phyloP scores from a whole-genome alignment of 495 filamentous ascomycete genomes.

The Xylaria flabelliformis region DNA sequence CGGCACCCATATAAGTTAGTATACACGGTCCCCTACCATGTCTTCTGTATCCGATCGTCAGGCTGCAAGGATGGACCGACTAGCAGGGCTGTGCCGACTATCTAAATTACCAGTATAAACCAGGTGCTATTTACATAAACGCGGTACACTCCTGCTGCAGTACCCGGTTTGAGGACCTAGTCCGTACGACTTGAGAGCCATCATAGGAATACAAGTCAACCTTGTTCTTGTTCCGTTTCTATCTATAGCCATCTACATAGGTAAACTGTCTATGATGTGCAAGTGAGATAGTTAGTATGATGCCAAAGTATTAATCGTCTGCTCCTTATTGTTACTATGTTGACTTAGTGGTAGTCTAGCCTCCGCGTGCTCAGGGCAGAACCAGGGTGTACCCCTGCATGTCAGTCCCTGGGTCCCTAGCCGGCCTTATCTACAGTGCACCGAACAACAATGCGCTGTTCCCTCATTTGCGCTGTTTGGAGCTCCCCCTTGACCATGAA shows the following conservation, averaged over 20 bases:
- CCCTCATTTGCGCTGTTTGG: slow-evolving; percentile 3
- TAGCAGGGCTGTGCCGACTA: neutral
- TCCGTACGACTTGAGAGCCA: neutral
- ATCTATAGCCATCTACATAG: neutral
- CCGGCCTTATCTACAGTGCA: neutral
- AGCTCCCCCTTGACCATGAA: neutral
- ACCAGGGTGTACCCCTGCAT: neutral
- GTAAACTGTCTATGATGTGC: neutral
- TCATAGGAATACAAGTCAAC: neutral
- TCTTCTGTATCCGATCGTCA: neutral
- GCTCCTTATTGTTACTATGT: neutral
- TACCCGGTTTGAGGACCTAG: neutral
- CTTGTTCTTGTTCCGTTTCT: neutral
- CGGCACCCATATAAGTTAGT: neutral
- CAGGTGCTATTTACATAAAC: neutral
- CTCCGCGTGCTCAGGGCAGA: neutral
- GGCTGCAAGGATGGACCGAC: slow-evolving; percentile 4
- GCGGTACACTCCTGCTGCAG: neutral
- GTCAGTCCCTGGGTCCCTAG: neutral
- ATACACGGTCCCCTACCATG: neutral
- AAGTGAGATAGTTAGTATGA: neutral
- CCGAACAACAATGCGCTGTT: neutral
- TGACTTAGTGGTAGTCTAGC: neutral
- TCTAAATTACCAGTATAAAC: neutral
- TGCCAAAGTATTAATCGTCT: neutral